Conservation (phyloP, 2,329 filamentous ascomycete genomes). For the Bipolaris bicolor region DNA sequence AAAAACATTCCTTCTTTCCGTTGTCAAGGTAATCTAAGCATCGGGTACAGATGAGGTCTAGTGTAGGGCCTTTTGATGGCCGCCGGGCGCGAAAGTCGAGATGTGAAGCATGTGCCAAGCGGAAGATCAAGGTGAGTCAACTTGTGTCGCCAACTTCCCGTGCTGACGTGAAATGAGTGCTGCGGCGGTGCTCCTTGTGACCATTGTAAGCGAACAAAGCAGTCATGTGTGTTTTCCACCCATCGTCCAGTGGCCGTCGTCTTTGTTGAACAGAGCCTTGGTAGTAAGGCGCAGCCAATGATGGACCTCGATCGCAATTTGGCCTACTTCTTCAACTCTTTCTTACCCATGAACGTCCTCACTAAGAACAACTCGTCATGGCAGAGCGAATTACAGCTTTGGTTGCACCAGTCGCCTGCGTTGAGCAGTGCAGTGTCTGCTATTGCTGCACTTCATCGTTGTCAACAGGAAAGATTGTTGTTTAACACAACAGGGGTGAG, state of each 20-base stretch:
- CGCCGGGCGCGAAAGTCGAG: constrained; percentile 37
- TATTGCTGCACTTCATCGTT: neutral
- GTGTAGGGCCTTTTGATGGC: constrained; percentile 36
- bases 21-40: neutral
- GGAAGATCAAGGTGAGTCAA: constrained; percentile 32
- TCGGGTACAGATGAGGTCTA: constrained; percentile 15
- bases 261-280: constrained; percentile 20
- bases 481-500: neutral
- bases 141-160: neutral
- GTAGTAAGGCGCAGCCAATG: neutral
- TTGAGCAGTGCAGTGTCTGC: constrained; percentile 10
- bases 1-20: neutral
- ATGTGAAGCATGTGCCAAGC: constrained; percentile 34
- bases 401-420: constrained; percentile 20
- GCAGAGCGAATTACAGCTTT: constrained; percentile 16
- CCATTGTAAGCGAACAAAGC: constrained; percentile 26
- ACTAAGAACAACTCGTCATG: constrained; percentile 12
- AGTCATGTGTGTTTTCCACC: constrained; percentile 15
- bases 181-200: constrained; percentile 31
- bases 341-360: constrained; percentile 32
- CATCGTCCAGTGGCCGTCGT: constrained; percentile 10
- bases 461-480: neutral
- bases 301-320: constrained; percentile 15
- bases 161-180: constrained; percentile 21
- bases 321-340: constrained; percentile 31